These are phyloP conservation scores for Boletus tomentosulus DNA, from an alignment of 768 basidiomycete species.

Conservation along the genomic window DNA sequence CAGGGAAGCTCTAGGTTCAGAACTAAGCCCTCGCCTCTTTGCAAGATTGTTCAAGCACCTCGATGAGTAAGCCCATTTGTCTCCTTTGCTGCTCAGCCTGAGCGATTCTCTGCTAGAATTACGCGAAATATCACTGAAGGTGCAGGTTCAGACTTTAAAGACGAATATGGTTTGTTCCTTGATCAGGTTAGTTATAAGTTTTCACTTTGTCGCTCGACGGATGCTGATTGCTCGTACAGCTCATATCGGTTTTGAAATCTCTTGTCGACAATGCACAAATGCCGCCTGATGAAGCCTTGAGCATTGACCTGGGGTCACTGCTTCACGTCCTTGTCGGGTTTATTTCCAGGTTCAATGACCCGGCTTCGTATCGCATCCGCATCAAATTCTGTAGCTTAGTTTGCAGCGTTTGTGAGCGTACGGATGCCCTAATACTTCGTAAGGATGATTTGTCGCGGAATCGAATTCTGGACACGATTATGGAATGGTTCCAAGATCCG, in stretches of 20 bases:
- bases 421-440: slow-evolving; percentile 57
- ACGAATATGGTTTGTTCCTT: slow-evolving; percentile 48
- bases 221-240: slow-evolving; percentile 39
- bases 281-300: slow-evolving; percentile 54
- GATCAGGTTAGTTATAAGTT: slow-evolving; percentile 55
- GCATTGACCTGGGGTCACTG: slow-evolving; percentile 58
- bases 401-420: slow-evolving; percentile 61
- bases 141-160: slow-evolving; percentile 39
- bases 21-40: slow-evolving; percentile 70
- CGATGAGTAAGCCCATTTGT: slow-evolving; percentile 54
- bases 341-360: slow-evolving; percentile 57
- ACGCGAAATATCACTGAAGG: slow-evolving; percentile 49
- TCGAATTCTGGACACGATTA: slow-evolving; percentile 67
- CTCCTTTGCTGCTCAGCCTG: not conserved
- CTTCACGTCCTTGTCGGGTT: slow-evolving; percentile 59
- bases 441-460: slow-evolving; percentile 68
- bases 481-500: slow-evolving; percentile 71
- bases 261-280: slow-evolving; percentile 69
- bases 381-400: slow-evolving; percentile 72
- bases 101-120: slow-evolving; percentile 34
- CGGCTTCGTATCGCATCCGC: slow-evolving; percentile 58
- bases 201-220: not conserved
- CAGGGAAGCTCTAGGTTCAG: slow-evolving; percentile 74
- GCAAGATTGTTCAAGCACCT: slow-evolving; percentile 64
- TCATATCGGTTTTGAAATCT: slow-evolving; percentile 70